Evolutionary conservation across 768 basidiomycete species (phyloP).

Genomic region (Mycena vulgaris): DNA sequence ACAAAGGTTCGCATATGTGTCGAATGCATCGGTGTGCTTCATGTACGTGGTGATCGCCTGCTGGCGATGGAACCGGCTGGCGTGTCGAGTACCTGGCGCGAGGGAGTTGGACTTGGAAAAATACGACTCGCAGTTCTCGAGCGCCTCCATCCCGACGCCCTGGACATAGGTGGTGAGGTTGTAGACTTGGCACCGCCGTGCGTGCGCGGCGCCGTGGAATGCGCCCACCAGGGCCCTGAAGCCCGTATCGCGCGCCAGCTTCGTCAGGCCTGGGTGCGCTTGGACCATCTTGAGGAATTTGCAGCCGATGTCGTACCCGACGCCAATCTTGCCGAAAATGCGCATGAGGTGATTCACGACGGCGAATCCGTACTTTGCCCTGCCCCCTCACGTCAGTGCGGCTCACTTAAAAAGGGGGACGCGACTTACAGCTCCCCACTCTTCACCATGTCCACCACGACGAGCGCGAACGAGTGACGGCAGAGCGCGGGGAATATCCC

Average conservation of each 20-base stretch:
- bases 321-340: neutral
- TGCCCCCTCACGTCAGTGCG: neutral
- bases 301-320: neutral
- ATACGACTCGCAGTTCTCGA: constrained; percentile 31
- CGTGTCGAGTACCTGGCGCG: too few species aligned
- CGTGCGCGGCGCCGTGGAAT: constrained; percentile 32
- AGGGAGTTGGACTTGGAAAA: constrained; percentile 36
- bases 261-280: neutral
- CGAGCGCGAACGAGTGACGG: too few species aligned
- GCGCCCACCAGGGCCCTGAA: neutral
- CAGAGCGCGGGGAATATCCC: too few species aligned
- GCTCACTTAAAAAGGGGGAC: neutral
- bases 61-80: too few species aligned
- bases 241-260: neutral
- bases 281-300: neutral
- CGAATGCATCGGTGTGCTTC: neutral
- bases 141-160: constrained; percentile 32
- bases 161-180: constrained; percentile 27
- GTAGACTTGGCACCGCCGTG: constrained; percentile 27
- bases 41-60: constrained; percentile 26
- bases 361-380: neutral
- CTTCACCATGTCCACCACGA: too few species aligned
- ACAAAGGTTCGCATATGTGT: constrained; percentile 4
- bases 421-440: neutral
- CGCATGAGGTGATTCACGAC: too few species aligned